Evolutionary conservation across 345 rosid genomes (phyloP).

Genomic region (Euphorbia peplus): DNA sequence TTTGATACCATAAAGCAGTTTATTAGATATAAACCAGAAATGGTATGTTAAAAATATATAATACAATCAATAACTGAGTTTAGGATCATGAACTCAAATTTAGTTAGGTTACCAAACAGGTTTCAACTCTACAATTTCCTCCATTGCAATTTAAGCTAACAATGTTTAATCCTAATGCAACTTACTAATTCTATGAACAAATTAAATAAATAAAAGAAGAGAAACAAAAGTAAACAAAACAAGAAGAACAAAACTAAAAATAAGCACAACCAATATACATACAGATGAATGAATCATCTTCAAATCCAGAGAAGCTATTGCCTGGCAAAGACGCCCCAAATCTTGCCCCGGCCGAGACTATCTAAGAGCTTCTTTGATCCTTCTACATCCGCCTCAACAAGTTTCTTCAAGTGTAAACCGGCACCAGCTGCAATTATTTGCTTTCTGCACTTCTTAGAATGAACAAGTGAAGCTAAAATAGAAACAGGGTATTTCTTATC

Average conservation of each 20-base stretch:
- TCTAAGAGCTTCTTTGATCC: conserved; percentile 85
- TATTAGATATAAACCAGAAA: neutral
- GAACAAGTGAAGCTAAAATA: conserved; percentile 53
- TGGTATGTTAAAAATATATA: conserved; percentile 8
- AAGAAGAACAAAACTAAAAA: conserved; percentile 13
- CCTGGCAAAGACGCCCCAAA: conserved; percentile 78
- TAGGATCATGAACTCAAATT: conserved; percentile 21
- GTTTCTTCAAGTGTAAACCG: conserved; percentile 60
- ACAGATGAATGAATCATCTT: conserved; percentile 23
- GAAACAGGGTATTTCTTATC: conserved; percentile 62
- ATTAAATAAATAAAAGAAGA: conserved; percentile 14
- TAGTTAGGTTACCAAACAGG: conserved; percentile 35
- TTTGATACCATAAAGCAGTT: neutral
- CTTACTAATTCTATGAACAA: conserved; percentile 45
- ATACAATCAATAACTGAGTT: conserved; percentile 21
- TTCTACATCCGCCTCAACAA: conserved; percentile 66
- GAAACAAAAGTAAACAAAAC: neutral
- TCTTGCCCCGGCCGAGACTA: conserved; percentile 60
- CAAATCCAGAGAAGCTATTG: conserved; percentile 25
- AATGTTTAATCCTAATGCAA: conserved; percentile 27
- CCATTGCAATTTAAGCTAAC: conserved; percentile 21
- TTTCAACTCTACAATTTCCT: conserved; percentile 29
- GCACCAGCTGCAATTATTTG: conserved; percentile 79
- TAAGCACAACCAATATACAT: conserved; percentile 42
- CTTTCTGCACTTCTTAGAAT: conserved; percentile 68